These are phyloP conservation scores for Eutrema yunnanense DNA, from an alignment of 345 rosid species.

Conservation along the genomic window DNA sequence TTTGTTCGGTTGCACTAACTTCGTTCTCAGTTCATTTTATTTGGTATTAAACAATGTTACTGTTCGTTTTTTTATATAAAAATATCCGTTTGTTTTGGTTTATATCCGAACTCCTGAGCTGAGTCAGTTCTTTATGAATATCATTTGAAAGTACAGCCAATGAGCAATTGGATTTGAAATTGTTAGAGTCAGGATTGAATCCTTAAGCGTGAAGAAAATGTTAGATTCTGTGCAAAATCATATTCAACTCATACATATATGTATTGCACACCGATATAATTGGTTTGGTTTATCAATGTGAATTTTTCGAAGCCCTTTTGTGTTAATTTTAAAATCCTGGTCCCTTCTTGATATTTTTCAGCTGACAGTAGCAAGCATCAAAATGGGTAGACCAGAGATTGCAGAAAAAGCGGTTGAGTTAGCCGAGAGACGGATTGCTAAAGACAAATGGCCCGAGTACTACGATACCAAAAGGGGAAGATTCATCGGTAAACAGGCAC, in stretches of 20 bases:
- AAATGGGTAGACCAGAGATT: constrained; percentile 82
- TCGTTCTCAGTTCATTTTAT: too few relatives aligned
- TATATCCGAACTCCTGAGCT: too few relatives aligned
- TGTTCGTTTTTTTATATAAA: too few relatives aligned
- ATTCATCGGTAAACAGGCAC: constrained; percentile 88
- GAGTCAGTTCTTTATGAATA: too few relatives aligned
- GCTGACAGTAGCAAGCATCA: constrained; percentile 83
- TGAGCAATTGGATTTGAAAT: too few relatives aligned
- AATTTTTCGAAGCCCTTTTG: not conserved
- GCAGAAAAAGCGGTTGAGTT: constrained; percentile 68
- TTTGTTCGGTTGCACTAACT: too few relatives aligned
- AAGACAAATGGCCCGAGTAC: constrained; percentile 92
- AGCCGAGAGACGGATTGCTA: constrained; percentile 61
- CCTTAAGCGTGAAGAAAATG: not conserved
- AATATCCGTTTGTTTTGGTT: too few relatives aligned
- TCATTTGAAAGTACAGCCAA: too few relatives aligned
- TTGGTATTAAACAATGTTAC: too few relatives aligned
- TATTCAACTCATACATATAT: not conserved
- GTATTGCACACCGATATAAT: not conserved
- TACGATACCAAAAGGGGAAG: constrained; percentile 71
- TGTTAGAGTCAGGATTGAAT: too few relatives aligned
- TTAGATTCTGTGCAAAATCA: not conserved
- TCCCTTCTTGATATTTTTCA: constrained; percentile 24
- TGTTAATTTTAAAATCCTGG: not conserved
- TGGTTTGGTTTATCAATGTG: not conserved